Percentiles rank a stretch among this genome's conserved stretches.
These are phyloP conservation scores for Mycena capillaripes DNA, from an alignment of 768 basidiomycete genomes.

Conservation along the genomic window DNA sequence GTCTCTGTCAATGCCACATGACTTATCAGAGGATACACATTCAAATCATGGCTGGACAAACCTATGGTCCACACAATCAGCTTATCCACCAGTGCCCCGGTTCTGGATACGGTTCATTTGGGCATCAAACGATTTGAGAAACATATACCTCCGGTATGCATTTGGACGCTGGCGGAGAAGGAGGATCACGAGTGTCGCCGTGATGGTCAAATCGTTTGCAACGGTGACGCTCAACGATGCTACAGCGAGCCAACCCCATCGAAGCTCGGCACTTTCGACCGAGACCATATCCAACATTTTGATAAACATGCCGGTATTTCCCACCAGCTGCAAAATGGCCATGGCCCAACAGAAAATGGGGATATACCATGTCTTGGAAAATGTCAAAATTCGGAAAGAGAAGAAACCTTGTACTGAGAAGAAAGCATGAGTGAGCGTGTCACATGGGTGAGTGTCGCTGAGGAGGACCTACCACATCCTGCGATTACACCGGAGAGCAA, in stretches of 20 bases:
- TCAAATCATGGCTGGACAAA: not conserved
- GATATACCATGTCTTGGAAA: not conserved
- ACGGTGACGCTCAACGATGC: not conserved
- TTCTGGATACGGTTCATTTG: not conserved
- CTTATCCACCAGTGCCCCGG: not conserved
- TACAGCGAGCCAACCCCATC: not conserved
- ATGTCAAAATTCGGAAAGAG: not conserved
- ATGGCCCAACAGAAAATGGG: not conserved
- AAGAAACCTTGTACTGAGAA: conserved; percentile 14
- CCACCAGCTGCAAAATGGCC: not conserved
- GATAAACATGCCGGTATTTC: not conserved
- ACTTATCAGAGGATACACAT: not conserved
- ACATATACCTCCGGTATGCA: not conserved
- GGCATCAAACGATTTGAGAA: not conserved
- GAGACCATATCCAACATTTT: not conserved
- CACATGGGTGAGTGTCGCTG: too few relatives aligned
- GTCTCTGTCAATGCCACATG: not conserved
- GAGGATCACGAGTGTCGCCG: not conserved
- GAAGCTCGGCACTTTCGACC: not conserved
- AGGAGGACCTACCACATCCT: not conserved
- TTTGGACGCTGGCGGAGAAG: not conserved
- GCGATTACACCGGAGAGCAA: not conserved
- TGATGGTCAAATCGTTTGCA: not conserved
- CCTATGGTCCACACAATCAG: too few relatives aligned
- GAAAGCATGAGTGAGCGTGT: not conserved